Conservation (phyloP, 1,139 yeast genomes). For the Magnusiomyces tetraspermus region DNA sequence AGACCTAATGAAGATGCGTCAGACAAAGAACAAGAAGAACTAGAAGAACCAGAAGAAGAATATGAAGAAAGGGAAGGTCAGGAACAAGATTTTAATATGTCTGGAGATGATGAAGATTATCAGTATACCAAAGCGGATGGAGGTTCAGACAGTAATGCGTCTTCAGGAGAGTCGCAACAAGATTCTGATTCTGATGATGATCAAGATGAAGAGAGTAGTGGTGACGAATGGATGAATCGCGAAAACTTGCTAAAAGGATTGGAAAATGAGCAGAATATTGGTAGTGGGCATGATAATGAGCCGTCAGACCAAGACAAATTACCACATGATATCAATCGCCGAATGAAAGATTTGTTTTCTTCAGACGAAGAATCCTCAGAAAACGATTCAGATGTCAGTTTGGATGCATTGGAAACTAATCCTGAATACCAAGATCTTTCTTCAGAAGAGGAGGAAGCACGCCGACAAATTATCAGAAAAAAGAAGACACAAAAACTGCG, state of each 20-base stretch:
- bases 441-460: not conserved
- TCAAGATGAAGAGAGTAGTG: not conserved
- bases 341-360: not conserved
- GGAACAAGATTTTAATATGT: slow-evolving; percentile 13
- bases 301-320: slow-evolving; percentile 19
- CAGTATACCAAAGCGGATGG: not conserved
- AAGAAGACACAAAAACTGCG: slow-evolving; percentile 3
- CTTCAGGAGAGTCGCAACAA: not conserved
- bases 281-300: not conserved
- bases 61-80: no score
- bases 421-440: not conserved
- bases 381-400: not conserved
- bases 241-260: not conserved
- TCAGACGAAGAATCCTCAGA: slow-evolving; percentile 2
- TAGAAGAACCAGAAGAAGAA: no score
- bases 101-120: not conserved
- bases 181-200: slow-evolving; percentile 11
- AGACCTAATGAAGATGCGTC: no score
- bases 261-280: not conserved
- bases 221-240: not conserved
- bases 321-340: slow-evolving; percentile 30
- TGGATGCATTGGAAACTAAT: slow-evolving; percentile 4
- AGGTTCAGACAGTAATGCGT: not conserved
- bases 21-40: no score
- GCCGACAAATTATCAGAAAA: not conserved